Base-by-base conservation (phyloP, 2,329 filamentous ascomycete species). In the Trichoderma lentiforme region DNA sequence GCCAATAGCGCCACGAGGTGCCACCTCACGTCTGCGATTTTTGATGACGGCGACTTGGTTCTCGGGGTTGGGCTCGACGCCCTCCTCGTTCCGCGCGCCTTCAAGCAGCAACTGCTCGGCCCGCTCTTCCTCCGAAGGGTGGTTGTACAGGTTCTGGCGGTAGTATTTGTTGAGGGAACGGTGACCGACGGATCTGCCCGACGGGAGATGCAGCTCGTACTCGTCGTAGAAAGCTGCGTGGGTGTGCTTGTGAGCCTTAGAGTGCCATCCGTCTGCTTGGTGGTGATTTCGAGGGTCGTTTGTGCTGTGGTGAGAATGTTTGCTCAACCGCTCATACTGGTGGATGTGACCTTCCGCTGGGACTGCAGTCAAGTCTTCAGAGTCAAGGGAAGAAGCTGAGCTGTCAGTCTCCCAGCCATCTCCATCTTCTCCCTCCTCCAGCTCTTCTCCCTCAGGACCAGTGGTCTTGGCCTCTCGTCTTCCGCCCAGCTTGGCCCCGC, bases 321-420 rank as follows among this genome's bases (percentile, higher is more conserved):
- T 89, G 76, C 88, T 86, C 6, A 95, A 87, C 56, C 91, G 88
- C 78, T 93, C 90, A 79, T 92, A 93, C 74, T 92, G 90, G 76
- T 92, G 88, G 63, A 89, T 86, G 75, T 90, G 89, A 60, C 89
- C 87, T 74, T 95, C 93, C 36, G 93, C 91, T 2, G 93, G 93
- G 8, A 97, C 90, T 9, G 92, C 90, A 6, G 90, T 92, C 56
- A 97, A 89, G 76, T 97, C 94, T 70, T 92, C 92, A 1, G 94
- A 96, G 75, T 95, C 93, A 43, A 97, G 87, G 12, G 94, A 97
- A 1, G 95, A 97, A n/a, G 88, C 91, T 11, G 93, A 94, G 75
- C 92, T 94, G 80, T 98, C 96, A 0, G 95, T 98, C 83, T 99
- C 96, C 95, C 96, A 98, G 58, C 93, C 94, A 57, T 95, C 94